Evolutionary conservation across 2,329 filamentous ascomycete genomes (phyloP).

Genomic region (Apiospora arundinis): DNA sequence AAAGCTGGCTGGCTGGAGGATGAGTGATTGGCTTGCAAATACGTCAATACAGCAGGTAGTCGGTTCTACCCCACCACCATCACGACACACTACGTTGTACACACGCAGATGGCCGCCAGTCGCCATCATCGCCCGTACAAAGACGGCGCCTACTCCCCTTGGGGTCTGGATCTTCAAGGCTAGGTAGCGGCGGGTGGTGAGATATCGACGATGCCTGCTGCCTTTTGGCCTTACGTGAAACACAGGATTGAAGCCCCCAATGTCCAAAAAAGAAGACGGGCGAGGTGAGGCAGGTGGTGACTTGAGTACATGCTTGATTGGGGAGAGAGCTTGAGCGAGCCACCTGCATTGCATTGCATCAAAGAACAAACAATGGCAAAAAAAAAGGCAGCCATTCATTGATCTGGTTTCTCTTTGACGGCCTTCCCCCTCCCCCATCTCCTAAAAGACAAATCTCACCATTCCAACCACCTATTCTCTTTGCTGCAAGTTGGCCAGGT

Average conservation of each 20-base stretch:
- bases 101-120: neutral
- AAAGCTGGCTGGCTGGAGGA: slow-evolving; percentile 7
- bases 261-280: neutral
- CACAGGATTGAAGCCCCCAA: neutral
- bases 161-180: neutral
- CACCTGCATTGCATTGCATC: slow-evolving; percentile 18
- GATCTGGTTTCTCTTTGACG: slow-evolving; percentile 1
- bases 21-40: slow-evolving; percentile 10
- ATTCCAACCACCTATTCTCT: neutral
- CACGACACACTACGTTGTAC: slow-evolving; percentile 8
- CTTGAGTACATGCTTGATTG: slow-evolving; percentile 7
- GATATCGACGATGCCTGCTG: neutral
- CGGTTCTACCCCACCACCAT: neutral
- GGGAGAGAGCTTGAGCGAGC: slow-evolving; percentile 5
- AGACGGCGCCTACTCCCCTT: neutral
- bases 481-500: neutral
- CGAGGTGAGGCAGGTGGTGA: neutral
- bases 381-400: neutral
- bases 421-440: neutral
- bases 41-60: slow-evolving; percentile 14
- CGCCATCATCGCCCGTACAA: neutral
- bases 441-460: slow-evolving; percentile 1
- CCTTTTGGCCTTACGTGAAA: neutral
- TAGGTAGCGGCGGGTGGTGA: neutral
- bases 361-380: slow-evolving; percentile 14